Base-by-base conservation (phyloP, 2,329 filamentous ascomycete species). In the Fusarium veterinarium region DNA sequence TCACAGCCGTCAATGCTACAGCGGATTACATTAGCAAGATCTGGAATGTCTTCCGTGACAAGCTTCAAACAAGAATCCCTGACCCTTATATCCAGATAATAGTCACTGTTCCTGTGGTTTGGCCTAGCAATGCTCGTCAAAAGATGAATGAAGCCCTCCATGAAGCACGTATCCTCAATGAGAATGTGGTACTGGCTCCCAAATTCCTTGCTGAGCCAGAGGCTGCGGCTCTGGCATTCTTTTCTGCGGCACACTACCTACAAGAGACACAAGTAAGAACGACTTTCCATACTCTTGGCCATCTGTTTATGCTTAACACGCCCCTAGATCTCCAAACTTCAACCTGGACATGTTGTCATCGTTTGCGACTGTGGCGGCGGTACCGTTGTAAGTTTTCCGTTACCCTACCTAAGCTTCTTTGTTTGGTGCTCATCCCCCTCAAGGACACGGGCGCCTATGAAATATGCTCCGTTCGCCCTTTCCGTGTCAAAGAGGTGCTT, bases 131-230 rank as follows among this genome's bases (percentile, higher is more conserved):
- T 17, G 53, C 37, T 11, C 30, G 48, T 5, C 20, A 30, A 8
- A 19, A 7, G 10, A 55, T 68, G n/a, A 1, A 12, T 5, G 8
- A 52, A 12, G 61, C 65, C 3, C 30, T 68, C 19, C 10, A n/a
- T 2, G 2, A 20, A 12, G n/a, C 61, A 10, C 10, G 16, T 3
- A 51, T 68, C 0, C 11, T 60, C 20, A 17, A n/a, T 5, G 6
- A 16, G 5, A 20, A 28, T 4, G 49, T 55, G 14, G 4, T 7
- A 6, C n/a, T 52, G 2, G 16, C 20, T 51, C 37, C 49, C 13
- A 64, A 25, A 17, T 52, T 41, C 19, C 8, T 66, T 13, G 28
- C 61, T 8, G n/a, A 59, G 8, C 14, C 64, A 12, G 55, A 66
- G 16, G 55, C 41, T 13, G 19, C 65, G 7, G 42, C 62, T 11